Evolutionary conservation across 768 basidiomycete genomes (phyloP), one percentile per base, ranked within the genome.

Genomic region (Lentinula raphanica): DNA sequence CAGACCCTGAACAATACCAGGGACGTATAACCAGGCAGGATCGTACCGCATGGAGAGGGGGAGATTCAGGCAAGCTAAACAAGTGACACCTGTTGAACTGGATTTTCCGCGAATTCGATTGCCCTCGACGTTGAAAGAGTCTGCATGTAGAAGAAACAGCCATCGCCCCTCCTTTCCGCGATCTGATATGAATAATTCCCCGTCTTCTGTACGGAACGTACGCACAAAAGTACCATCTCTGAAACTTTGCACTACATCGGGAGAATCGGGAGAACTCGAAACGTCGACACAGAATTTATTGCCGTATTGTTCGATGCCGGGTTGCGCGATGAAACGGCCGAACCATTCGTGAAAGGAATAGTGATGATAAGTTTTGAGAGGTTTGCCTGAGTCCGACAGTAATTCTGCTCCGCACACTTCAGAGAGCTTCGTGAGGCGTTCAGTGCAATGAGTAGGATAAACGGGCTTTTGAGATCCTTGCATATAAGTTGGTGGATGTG

Each of bases 331-430:
- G 27, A 59, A 59, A 13, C 29, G 32, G 2, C 49, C 49, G 25
- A 59, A 59, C 58, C 58, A 59, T 2, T 59, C 58, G 5, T 53
- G 29, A 17, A 59, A 59, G 3, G 58, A 40, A 28, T 53, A 51
- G 23, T 35, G 44, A 9, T 59, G n/a, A 29, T 53, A 59, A 7
- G 38, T 27, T 29, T 59, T 59, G 15, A 40, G 25, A 1, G 58
- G 58, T 7, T 53, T 35, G 1, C 50, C 50, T 21, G n/a, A n/a
- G n/a, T 39, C 9, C 13, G 27, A 2, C 36, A 59, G 38, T 8
- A 59, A n/a, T 1, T 19, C 15, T 15, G 36, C 38, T 11, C 49
- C 49, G 23, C 58, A 59, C 9, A 36, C 11, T 39, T 17, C 21
- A 49, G 27, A 1, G 21, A 19, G 36, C n/a, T n/a, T n/a, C n/a